Evolutionary conservation across 495 filamentous ascomycete genomes (phyloP), one percentile per base, ranked within the genome.

Genomic region (Cercophora sp.): DNA sequence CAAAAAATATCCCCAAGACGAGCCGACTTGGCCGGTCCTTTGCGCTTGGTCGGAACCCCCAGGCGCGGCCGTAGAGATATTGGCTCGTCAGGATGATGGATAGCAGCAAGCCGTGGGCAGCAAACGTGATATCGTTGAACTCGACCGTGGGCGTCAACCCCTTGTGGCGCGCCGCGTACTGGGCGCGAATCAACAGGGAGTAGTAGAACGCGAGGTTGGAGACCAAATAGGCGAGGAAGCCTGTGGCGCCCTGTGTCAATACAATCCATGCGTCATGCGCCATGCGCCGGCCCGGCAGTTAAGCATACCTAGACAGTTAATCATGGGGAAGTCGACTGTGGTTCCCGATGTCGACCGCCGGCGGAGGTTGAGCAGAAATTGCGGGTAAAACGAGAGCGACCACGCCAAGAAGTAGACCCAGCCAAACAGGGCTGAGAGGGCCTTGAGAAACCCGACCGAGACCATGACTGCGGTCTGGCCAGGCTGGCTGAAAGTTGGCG

Each of bases 381-480:
- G 93, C 1, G 94, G 92, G 64, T 96, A 98, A 71, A 96, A 97
- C 10, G 89, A 95, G 32, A 86, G 64, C 1, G 86, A 88, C 91
- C 91, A 94, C 63, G 78, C 80, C n/a, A 84, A 46, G 51, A 81
- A 83, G 69, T 85, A 85, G 48, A 75, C 51, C 77, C 81, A 82
- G 56, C 81, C 81, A 39, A 83, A 75, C 0, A 79, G 11, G 50
- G 59, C 64, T n/a, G 81, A 85, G 8, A 80, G 23, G n/a, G 72
- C 47, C 15, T 52, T 49, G 37, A 66, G 56, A 20, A 64, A 49
- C 0, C 39, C 48, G 40, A 58, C 52, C n/a, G 32, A 31, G 36
- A 18, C n/a, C 36, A 39, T 39, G 8, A 15, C 22, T 15, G n/a
- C 36, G 2, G 36, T 4, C 8, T 39, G 16, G 15, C 36, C 16